Percentiles rank a stretch among this genome's conserved stretches.
phyloP scores from a whole-genome alignment of 306 rosid species.

The Carpinus fangiana region DNA sequence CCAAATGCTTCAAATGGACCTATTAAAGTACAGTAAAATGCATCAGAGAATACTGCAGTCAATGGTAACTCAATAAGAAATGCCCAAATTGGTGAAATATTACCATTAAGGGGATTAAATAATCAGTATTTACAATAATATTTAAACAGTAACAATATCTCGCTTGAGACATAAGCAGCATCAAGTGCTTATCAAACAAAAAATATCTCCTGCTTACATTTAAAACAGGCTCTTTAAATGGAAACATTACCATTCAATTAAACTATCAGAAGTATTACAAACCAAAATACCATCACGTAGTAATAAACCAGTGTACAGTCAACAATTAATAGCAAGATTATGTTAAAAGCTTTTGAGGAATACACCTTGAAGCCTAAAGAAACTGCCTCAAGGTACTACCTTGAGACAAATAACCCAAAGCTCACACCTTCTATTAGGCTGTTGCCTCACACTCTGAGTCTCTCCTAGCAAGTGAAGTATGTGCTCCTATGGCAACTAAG shows the following conservation, averaged over 20 bases:
- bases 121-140: neutral
- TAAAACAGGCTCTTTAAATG: neutral
- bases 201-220: neutral
- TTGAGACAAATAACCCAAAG: neutral
- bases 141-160: neutral
- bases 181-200: neutral
- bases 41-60: slow-evolving; percentile 3
- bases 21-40: slow-evolving; percentile 26
- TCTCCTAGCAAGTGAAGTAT: neutral
- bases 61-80: slow-evolving; percentile 14
- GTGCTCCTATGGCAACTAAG: neutral
- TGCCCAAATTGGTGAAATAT: neutral
- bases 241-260: neutral
- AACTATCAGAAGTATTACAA: neutral
- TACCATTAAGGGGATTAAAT: neutral
- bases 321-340: neutral
- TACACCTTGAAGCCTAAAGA: neutral
- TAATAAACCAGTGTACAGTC: neutral
- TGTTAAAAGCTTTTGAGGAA: neutral
- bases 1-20: slow-evolving; percentile 97
- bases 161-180: neutral
- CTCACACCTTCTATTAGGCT: neutral
- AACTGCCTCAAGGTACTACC: neutral
- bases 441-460: neutral
- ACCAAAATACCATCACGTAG: neutral